A percentile compares a stretch with the other conserved stretches of the same genome.
These are phyloP conservation scores for Groenewaldozyma tartarivorans DNA, from an alignment of 805 yeast genomes.

Conservation along the genomic window DNA sequence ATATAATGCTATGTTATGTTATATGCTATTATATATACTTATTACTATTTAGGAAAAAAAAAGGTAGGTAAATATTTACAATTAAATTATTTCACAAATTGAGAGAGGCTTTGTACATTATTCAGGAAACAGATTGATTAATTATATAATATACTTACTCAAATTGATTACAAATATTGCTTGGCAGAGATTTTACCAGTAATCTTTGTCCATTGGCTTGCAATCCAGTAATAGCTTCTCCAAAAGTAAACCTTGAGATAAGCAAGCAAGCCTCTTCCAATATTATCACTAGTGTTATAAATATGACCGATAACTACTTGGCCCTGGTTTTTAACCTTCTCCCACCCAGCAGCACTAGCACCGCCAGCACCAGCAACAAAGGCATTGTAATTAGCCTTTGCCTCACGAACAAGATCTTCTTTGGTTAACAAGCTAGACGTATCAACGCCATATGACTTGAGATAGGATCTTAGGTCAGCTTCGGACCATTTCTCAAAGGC, in stretches of 20 bases:
- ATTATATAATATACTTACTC: too few species aligned
- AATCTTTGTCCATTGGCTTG: constrained; percentile 1
- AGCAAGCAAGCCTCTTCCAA: background rate
- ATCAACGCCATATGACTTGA: constrained; percentile 34
- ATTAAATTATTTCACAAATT: too few species aligned
- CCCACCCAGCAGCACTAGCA: constrained; percentile 3
- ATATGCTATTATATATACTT: too few species aligned
- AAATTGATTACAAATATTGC: background rate
- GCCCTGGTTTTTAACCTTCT: constrained; percentile 2
- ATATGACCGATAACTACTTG: background rate
- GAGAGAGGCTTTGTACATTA: too few species aligned
- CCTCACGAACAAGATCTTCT: constrained; percentile 18
- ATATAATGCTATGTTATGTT: too few species aligned
- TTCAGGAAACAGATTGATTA: too few species aligned
- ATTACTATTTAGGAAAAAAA: too few species aligned
- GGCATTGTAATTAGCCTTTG: constrained; percentile 16
- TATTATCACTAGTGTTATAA: background rate
- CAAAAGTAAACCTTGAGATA: background rate
- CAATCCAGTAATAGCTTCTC: background rate
- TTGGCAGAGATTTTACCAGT: background rate
- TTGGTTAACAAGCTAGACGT: constrained; percentile 7
- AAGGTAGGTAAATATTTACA: too few species aligned
- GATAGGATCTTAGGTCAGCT: constrained; percentile 47
- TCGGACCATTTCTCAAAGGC: constrained; percentile 45
- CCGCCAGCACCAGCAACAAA: constrained; percentile 9